These are phyloP conservation scores for Amoebophrya sp. DNA, from an alignment of 169 alveolate genomes.

Conservation along the genomic window DNA sequence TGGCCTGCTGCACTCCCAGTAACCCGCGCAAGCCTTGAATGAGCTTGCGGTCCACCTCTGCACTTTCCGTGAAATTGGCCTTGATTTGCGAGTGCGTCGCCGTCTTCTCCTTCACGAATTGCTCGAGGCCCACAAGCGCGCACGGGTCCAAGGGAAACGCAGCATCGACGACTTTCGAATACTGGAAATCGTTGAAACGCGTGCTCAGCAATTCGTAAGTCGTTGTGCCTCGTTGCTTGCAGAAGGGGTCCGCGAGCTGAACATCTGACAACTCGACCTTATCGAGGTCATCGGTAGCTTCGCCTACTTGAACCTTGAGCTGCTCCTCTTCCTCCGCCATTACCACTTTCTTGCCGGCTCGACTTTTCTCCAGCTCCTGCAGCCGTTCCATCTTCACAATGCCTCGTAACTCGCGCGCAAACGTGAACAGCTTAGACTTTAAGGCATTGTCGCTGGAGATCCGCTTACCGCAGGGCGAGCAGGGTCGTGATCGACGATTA, in stretches of 20 bases:
- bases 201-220: not conserved
- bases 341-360: not conserved
- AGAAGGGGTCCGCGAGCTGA: not conserved
- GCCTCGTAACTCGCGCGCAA: not conserved
- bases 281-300: too few relatives aligned
- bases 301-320: not conserved
- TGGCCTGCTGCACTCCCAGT: not conserved
- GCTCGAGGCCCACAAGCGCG: not conserved
- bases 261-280: not conserved
- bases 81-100: not conserved
- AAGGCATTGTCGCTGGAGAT: not conserved
- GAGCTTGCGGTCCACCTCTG: not conserved
- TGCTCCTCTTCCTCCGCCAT: not conserved
- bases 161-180: not conserved
- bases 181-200: not conserved
- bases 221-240: not conserved
- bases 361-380: not conserved
- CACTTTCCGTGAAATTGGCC: not conserved
- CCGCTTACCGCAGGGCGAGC: not conserved
- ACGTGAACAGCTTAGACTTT: not conserved
- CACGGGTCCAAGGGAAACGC: slow-evolving; percentile 14
- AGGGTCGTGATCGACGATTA: not conserved
- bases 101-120: not conserved
- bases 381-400: not conserved
- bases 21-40: not conserved